A percentile compares a stretch with the other conserved stretches of the same genome.
phyloP scores from a whole-genome alignment of 2,329 filamentous ascomycete genomes.

The Didymella glomerata region DNA sequence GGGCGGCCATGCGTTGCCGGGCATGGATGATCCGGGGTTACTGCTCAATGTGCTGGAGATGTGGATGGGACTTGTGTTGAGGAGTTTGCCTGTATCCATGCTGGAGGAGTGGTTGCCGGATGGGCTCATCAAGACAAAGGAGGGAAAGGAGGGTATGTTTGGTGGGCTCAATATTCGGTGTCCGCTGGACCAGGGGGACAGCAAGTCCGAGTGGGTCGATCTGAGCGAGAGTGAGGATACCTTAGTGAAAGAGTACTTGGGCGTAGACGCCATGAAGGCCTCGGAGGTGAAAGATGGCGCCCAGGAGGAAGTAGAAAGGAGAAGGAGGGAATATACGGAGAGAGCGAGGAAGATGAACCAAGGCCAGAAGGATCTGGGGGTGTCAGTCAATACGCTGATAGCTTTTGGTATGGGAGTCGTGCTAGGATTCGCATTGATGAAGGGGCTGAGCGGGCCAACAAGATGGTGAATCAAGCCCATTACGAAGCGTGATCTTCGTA shows the following conservation, averaged over 20 bases:
- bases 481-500: background rate
- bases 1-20: constrained; percentile 26
- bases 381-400: constrained; percentile 6
- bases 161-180: constrained; percentile 43
- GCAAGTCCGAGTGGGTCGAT: constrained; percentile 33
- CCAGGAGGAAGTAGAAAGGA: constrained; percentile 6
- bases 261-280: constrained; percentile 3
- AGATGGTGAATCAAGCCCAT: background rate
- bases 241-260: constrained; percentile 35
- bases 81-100: constrained; percentile 30
- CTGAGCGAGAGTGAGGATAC: constrained; percentile 33
- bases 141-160: constrained; percentile 30
- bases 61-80: constrained; percentile 48
- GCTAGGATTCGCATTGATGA: constrained; percentile 12
- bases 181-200: constrained; percentile 43
- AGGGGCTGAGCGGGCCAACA: constrained; percentile 3
- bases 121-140: background rate
- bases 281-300: background rate
- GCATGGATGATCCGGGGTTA: constrained; percentile 40
- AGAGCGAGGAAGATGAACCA: constrained; percentile 16
- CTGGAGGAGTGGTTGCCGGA: constrained; percentile 38
- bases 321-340: constrained; percentile 20
- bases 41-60: constrained; percentile 48
- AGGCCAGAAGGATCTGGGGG: background rate
- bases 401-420: constrained; percentile 15